Base-by-base conservation (phyloP, 2,329 filamentous ascomycete genomes). In the Cryphonectria naterciae region DNA sequence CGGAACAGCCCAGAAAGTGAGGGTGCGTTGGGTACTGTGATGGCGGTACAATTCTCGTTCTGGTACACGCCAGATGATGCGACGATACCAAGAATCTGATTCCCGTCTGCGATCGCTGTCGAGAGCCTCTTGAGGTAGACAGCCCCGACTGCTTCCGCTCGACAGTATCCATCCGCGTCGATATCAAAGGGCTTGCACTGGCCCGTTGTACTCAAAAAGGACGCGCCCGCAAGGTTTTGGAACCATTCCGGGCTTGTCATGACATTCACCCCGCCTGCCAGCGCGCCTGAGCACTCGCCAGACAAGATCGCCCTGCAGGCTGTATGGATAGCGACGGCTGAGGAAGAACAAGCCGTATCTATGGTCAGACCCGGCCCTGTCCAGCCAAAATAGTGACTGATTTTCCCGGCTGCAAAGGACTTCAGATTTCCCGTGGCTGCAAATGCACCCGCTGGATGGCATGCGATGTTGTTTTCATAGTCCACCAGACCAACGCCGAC, bases 91-190 rank as follows among this genome's bases (percentile, higher is more conserved):
- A 81, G 74, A n/a, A 85, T 79, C 0, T 77, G 77, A 73, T 89
- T 83, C 0, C 82, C 81, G 46, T 87, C 85, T 4, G 75, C 74
- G 0, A 88, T 56, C 0, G 87, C 87, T 56, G 80, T 76, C 0
- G 79, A 77, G 0, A 88, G 76, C 11, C 74, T 80, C 77, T 88
- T 89, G 0, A 89, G 72, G 3, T 87, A 75, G 0, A 89, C 75
- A 0, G 78, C 73, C 0, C 75, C 83, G 5, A 81, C 75, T 0
- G 83, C 87, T 65, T 89, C 87, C 0, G 81, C 86, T 3, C 86
- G 79, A 10, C 82, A 86, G 71, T 88, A 89, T 0, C 87, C 87
- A 70, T 85, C 81, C 4, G 75, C 78, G 1, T 37, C 25, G 0
- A 68, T 72, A 37, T 80, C 79, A 62, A 80, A 81, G 0, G 80